Conservation (phyloP, 2,329 filamentous ascomycete genomes). For the Dactylonectria estremocensis region DNA sequence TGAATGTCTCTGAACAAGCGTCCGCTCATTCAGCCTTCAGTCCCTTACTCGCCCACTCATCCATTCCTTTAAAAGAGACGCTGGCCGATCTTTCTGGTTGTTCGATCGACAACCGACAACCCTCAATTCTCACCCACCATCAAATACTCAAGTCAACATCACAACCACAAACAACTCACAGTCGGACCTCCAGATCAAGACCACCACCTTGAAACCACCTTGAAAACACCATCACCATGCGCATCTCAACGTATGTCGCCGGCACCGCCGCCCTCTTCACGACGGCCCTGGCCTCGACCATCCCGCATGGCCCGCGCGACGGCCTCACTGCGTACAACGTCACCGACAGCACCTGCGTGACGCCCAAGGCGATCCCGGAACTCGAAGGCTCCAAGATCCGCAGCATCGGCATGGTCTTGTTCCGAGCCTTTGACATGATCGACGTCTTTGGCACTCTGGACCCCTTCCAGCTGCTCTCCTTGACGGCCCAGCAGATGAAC, state of each 20-base stretch:
- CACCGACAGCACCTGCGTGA: conserved; percentile 35
- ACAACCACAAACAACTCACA: neutral
- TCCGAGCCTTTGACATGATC: conserved; percentile 61
- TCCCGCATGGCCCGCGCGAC: conserved; percentile 8
- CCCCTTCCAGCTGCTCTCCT: conserved; percentile 59
- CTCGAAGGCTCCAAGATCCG: conserved; percentile 40
- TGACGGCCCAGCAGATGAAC: conserved; percentile 51
- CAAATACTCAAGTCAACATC: neutral
- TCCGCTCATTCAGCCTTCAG: neutral
- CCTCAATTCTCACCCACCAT: neutral
- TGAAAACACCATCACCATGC: conserved; percentile 37
- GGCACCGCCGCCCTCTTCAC: conserved; percentile 28
- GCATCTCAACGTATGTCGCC: conserved; percentile 34
- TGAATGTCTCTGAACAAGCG: neutral
- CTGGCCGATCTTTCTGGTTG: neutral
- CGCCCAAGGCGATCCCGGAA: conserved; percentile 41
- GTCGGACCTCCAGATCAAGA: neutral
- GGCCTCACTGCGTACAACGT: neutral
- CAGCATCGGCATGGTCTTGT: conserved; percentile 61
- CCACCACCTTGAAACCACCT: too few relatives aligned
- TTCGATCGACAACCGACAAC: too few relatives aligned
- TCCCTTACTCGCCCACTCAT: neutral
- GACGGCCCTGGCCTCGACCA: conserved; percentile 25
- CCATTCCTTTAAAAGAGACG: neutral
- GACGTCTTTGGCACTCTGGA: conserved; percentile 65